Evolutionary conservation across 75 land plant species (phyloP), one percentile per base, ranked within the genome.

Genomic region (Pinus albicaulis): DNA sequence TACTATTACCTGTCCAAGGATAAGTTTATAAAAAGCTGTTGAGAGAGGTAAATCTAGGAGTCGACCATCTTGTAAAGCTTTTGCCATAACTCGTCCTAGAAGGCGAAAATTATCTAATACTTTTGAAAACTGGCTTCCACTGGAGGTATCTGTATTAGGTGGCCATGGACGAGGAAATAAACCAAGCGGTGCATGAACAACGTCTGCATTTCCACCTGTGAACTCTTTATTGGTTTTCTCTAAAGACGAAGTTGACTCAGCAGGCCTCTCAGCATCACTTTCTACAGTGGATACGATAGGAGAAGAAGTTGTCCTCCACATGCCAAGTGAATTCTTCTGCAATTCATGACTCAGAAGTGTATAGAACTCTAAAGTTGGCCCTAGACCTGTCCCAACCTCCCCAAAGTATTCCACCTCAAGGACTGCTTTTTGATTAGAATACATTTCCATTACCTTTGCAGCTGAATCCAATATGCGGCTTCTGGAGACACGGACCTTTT

Each of bases 361-460:
- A 83, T 83, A 96, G 11, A 96, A 96, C 77, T 96, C 99, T 76
- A 96, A 76, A 16, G 99, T 96, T 25, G 99, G 99, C 69, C 99
- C 99, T 77, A 92, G 81, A 62, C 99, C 99, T 62, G 98, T 90
- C n/a, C 98, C 99, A 57, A 94, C 92, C 83, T 96, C 99, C 69
- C 89, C 92, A 58, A 62, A 68, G 65, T 88, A 96, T 74, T 92
- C 98, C 60, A 96, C 90, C 76, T 96, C 99, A 60, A 96, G 73
- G 16, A 82, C 68, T 22, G 74, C 83, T 2, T 48, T 48, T 65
- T 85, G 85, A 59, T 86, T 81, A 48, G 53, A 77, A 84, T 92
- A 82, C 22, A 74, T 57, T 19, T 82, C 89, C 98, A 96, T 96
- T 81, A 94, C 93, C 66, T 88, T 80, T 8, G 92, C 75, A 56